A percentile compares a stretch with the other conserved stretches of the same genome.
phyloP scores from a whole-genome alignment of 805 yeast species.

The Monosporozyma solicola region DNA sequence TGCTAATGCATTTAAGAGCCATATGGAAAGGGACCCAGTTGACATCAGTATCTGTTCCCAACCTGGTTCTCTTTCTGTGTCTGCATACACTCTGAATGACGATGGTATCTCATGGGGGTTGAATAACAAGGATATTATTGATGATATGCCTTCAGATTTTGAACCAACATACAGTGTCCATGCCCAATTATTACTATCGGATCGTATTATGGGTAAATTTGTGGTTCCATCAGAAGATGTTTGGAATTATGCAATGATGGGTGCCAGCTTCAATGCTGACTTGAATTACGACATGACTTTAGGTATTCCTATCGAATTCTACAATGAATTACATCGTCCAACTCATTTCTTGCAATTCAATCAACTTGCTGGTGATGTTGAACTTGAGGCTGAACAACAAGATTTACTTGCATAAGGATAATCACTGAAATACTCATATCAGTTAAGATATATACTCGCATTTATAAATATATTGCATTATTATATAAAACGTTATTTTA shows the following conservation, averaged over 20 bases:
- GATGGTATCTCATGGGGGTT: slow-evolving; percentile 77
- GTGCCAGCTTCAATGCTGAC: slow-evolving; percentile 70
- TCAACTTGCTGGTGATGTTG: slow-evolving; percentile 48
- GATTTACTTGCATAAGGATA: slow-evolving; percentile 44
- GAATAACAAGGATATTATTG: slow-evolving; percentile 45
- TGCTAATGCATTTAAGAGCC: slow-evolving; percentile 30
- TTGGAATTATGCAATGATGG: slow-evolving; percentile 90
- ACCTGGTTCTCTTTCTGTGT: slow-evolving; percentile 75
- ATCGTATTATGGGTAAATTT: slow-evolving; percentile 69
- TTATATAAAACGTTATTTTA: no score
- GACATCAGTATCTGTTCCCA: slow-evolving; percentile 62
- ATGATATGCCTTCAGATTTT: slow-evolving; percentile 59
- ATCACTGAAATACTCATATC: neutral
- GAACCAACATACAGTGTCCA: slow-evolving; percentile 47
- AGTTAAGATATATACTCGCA: neutral
- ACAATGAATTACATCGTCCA: slow-evolving; percentile 82
- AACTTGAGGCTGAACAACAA: slow-evolving; percentile 57
- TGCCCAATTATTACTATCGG: slow-evolving; percentile 67
- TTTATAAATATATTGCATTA: neutral
- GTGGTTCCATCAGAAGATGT: slow-evolving; percentile 73
- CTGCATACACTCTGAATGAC: slow-evolving; percentile 51
- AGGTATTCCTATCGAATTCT: slow-evolving; percentile 75
- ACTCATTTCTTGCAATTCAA: slow-evolving; percentile 72
- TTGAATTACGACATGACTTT: slow-evolving; percentile 53
- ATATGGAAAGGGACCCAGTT: slow-evolving; percentile 35